Evolutionary conservation across 1,139 yeast species (phyloP), one percentile per base, ranked within the genome.

Genomic region (Debaryomyces subglobosus): DNA sequence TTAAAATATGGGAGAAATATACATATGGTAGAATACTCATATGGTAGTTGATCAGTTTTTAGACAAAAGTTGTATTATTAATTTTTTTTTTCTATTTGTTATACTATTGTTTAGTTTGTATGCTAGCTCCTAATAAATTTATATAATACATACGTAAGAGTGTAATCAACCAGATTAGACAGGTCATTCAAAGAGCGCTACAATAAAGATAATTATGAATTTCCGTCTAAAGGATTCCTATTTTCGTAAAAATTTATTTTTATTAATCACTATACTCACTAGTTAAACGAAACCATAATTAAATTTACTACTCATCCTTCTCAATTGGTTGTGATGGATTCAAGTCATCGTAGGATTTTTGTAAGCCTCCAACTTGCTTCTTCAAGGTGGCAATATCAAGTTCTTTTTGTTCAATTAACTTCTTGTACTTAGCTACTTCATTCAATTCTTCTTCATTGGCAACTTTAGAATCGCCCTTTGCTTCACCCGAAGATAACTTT

Each of bases 331-430:
- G 40, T n/a, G 42, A 47, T 6, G 63, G 60, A 34, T 61, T 67
- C 58, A 79, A 71, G 33, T 65, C 66, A 54, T 84, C 82, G 59
- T 81, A 84, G 18, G 80, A 78, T 18, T 60, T 66, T 62, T 81
- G 86, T 52, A 82, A 65, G 3, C 83, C 81, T 29, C 67, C 63
- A 49, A 84, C 68, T 61, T 85, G 90, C 51, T 72, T 77, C 58
- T 75, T 76, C 59, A 85, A 65, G 1, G 78, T 71, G 12, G 65
- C 71, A 43, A 83, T 69, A 55, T 84, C 85, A 32, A 68, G 57
- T 7, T 80, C 77, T 55, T 77, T 81, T 50, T 65, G 60, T 45
- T 69, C 68, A 55, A 76, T 68, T 60, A 81, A 66, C 52, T 72
- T 71, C 49, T 71, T 68, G 45, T 75, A 68, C 51, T 77, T 73